Evolutionary conservation across 805 yeast genomes (phyloP), one percentile per base, ranked within the genome.

Genomic region (Sugiyamaella boreocaroliniensis): DNA sequence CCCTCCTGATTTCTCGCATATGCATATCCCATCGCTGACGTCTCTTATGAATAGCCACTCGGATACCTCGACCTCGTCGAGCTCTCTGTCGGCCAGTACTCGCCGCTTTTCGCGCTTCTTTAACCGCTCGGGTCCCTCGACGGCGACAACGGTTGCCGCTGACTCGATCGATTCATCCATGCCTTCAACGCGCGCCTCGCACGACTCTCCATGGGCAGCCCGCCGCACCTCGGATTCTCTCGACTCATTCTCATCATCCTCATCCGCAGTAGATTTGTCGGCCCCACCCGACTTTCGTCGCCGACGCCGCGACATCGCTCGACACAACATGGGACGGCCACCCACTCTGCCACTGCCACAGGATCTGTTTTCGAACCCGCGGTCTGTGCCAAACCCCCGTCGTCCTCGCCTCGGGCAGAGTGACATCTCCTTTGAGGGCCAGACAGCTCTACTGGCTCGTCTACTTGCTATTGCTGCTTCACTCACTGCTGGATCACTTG

Each of bases 381-480:
- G 26, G 19, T 15, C 44, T 4, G 44, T 18, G 9, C 26, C 44
- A 6, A n/a, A 18, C 19, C 44, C 37, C 12, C 12, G n/a, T 14
- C 37, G 11, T 14, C n/a, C 37, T 10, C 37, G 37, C 37, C 37
- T 32, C 37, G n/a, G n/a, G 4, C 37, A 10, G n/a, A 9, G 37
- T 11, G 37, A 32, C n/a, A 32, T 32, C 37, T 32, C 37, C 15
- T 56, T 57, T 26, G 70, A 68, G 47, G 64, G 61, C 46, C 79
- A 75, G 52, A 67, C 75, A 1, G 68, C 71, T 14, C 70, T 74
- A 68, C 63, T 75, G 5, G 71, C 78, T 1, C 62, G 77, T 37
- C 58, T 75, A 16, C 56, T 75, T 29, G 75, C 76, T 16, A 61
- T 73, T 18, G 79, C 79, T 0, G 76, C 79, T 0, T 67, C 71